Evolutionary conservation across 2,329 filamentous ascomycete genomes (phyloP), one percentile per base, ranked within the genome.

Genomic region (Colletotrichum magnum): DNA sequence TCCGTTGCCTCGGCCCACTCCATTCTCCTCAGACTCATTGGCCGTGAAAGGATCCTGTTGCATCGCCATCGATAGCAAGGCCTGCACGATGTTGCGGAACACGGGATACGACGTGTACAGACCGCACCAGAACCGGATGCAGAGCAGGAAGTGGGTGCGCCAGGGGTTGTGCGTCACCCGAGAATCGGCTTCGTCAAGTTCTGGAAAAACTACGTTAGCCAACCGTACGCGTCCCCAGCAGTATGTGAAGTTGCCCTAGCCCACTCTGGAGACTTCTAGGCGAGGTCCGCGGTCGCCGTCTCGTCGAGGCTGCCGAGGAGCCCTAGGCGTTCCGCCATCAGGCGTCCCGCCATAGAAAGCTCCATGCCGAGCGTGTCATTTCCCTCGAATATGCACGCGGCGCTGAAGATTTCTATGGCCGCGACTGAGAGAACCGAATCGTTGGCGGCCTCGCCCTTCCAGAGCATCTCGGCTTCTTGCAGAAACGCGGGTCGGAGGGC

Each of bases 111-210:
- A 75, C 5, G 74, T 73, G 9, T 77, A 74, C 3, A 83, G 74
- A 10, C 73, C 72, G 28, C 79, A 75, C 61, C 83, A 83, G 2
- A 77, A 77, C 58, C 82, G 79, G 6, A 83, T 64, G 41, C 80
- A 83, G 4, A 82, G 70, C 3, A 79, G 68, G 5, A 83, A 73
- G 58, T 83, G 81, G 3, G 77, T 74, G n/a, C 74, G 75, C 75
- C 76, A 78, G 18, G 18, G 18, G 18, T 18, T 18, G 18, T 18
- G 6, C 79, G 52, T 82, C 82, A 7, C 77, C 26, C 26, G 6
- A 28, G 6, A 28, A 6, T 28, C 26, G 26, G 26, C 26, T 4
- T 28, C 26, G 26, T 28, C 6, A 28, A 5, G 26, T 28, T 6
- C 26, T 28, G 26, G 26, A 47, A 18, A 12, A 51, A 16, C 12